phyloP scores from a whole-genome alignment of 1,139 yeast genomes.

The Wickerhamiella pararugosa region DNA sequence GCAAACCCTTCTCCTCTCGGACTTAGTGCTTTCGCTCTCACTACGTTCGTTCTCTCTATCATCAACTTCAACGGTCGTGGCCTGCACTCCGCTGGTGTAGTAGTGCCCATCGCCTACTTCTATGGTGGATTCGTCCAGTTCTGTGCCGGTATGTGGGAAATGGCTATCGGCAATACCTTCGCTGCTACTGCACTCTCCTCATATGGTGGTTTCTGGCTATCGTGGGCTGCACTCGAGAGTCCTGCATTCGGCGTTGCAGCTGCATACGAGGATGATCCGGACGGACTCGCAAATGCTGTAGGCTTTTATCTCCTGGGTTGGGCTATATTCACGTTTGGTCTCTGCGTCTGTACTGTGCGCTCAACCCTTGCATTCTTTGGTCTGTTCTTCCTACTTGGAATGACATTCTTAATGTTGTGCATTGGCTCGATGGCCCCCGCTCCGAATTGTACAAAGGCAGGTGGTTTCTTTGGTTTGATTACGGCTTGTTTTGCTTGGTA shows the following conservation, averaged over 20 bases:
- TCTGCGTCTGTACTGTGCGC: slow-evolving; percentile 52
- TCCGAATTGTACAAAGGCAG: slow-evolving; percentile 41
- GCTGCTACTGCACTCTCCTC: slow-evolving; percentile 79
- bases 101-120: slow-evolving; percentile 63
- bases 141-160: slow-evolving; percentile 65
- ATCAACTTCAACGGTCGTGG: slow-evolving; percentile 50
- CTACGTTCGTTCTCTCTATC: slow-evolving; percentile 67
- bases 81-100: slow-evolving; percentile 36
- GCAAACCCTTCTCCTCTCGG: slow-evolving; percentile 89
- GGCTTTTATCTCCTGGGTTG: slow-evolving; percentile 69
- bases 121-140: slow-evolving; percentile 73
- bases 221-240: slow-evolving; percentile 55
- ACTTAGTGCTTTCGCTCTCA: slow-evolving; percentile 65
- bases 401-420: slow-evolving; percentile 55
- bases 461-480: slow-evolving; percentile 66
- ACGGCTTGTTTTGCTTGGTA: slow-evolving; percentile 78
- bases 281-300: slow-evolving; percentile 38
- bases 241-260: slow-evolving; percentile 57
- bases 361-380: slow-evolving; percentile 70
- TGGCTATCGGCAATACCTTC: slow-evolving; percentile 60
- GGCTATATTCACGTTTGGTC: slow-evolving; percentile 60
- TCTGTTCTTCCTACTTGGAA: slow-evolving; percentile 45
- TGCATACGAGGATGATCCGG: slow-evolving; percentile 34
- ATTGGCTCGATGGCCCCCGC: slow-evolving; percentile 36
- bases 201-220: slow-evolving; percentile 81